Conservation (phyloP, 2,329 filamentous ascomycete genomes). For the Colletotrichum liriopes region DNA sequence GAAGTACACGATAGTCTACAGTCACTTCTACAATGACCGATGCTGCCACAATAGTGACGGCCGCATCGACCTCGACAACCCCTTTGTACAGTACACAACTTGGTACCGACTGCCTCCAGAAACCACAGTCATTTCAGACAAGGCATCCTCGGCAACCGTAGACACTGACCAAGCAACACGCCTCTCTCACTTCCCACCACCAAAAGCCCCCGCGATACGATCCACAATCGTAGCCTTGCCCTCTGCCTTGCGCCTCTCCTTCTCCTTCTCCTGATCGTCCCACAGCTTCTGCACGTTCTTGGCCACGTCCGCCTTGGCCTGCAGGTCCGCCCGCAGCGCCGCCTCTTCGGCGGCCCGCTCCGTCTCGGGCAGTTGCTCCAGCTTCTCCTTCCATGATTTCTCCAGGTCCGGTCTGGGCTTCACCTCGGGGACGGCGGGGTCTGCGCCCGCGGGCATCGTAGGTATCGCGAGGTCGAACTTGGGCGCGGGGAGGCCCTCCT, state of each 20-base stretch:
- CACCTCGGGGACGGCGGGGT: constrained; percentile 23
- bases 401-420: constrained; percentile 63
- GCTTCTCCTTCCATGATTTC: constrained; percentile 66
- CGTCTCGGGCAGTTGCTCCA: constrained; percentile 71
- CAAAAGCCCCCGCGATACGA: constrained; percentile 54
- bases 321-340: constrained; percentile 74
- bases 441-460: constrained; percentile 58
- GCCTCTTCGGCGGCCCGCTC: constrained; percentile 76
- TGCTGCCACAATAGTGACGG: too few species aligned
- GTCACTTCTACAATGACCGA: neutral
- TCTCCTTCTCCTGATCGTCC: constrained; percentile 68
- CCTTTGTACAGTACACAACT: neutral
- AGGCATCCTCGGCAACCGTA: constrained; percentile 2
- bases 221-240: constrained; percentile 65
- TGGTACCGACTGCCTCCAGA: constrained; percentile 46
- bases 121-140: neutral
- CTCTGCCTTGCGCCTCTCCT: constrained; percentile 70
- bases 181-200: constrained; percentile 23
- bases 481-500: constrained; percentile 71
- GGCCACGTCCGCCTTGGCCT: constrained; percentile 73
- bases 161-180: neutral
- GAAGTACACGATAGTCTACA: constrained; percentile 37
- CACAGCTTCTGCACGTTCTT: constrained; percentile 69
- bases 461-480: constrained; percentile 72
- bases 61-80: neutral